Evolutionary conservation across 495 filamentous ascomycete genomes (phyloP).

Genomic region (Cairneyella variabilis): DNA sequence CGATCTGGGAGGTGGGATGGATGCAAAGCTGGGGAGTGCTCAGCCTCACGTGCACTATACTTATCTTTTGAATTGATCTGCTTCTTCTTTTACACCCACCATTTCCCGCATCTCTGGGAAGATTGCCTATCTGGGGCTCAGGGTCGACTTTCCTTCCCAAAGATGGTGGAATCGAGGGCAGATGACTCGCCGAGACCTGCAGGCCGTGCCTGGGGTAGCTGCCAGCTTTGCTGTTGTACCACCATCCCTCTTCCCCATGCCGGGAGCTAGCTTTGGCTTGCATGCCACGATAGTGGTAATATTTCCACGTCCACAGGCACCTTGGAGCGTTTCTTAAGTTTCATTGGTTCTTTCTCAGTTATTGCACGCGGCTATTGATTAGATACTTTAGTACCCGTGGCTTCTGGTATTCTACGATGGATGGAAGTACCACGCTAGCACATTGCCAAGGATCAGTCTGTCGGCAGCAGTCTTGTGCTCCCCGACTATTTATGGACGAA

Average conservation of each 20-base stretch:
- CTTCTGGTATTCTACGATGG: not conserved
- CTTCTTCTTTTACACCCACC: too few species aligned
- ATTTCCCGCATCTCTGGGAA: too few species aligned
- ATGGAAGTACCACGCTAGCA: not conserved
- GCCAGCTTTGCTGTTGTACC: not conserved
- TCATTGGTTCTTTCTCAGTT: not conserved
- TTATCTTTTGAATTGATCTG: not conserved
- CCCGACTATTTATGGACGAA: slow-evolving; percentile 8
- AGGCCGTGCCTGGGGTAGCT: slow-evolving; percentile 1
- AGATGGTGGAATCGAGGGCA: not conserved
- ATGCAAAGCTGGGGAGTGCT: too few species aligned
- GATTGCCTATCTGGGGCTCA: too few species aligned
- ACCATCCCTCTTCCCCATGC: not conserved
- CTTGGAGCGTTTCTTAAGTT: not conserved
- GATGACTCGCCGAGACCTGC: not conserved
- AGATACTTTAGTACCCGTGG: not conserved
- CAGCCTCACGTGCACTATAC: slow-evolving; percentile 5
- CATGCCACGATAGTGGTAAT: too few species aligned
- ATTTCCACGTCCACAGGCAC: not conserved
- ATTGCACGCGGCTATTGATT: too few species aligned
- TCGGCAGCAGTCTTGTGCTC: not conserved
- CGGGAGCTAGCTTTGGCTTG: too few species aligned
- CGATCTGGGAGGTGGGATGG: too few species aligned
- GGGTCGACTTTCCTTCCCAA: too few species aligned
- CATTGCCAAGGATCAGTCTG: not conserved